Evolutionary conservation across 768 basidiomycete genomes (phyloP), one percentile per base, ranked within the genome.

Genomic region (Tricholoma matsutake): DNA sequence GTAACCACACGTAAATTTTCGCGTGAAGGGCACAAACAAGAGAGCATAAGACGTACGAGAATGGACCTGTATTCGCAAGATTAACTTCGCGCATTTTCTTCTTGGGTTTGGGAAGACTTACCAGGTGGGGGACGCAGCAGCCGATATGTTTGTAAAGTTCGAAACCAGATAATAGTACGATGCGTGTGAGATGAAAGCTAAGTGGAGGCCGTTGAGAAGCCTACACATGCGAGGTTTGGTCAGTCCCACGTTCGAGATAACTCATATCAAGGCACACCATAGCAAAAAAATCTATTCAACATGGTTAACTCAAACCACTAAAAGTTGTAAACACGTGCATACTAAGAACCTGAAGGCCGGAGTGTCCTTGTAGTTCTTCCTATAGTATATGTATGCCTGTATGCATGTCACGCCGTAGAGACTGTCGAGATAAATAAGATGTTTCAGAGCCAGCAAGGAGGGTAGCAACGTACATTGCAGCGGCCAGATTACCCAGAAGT

Each of bases 391-490:
- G 45, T 60, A 65, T 6, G 51, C 58, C 31, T 65, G 64, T 16
- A 62, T 56, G 39, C 64, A 65, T 41, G 62, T 61, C 11, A 65
- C 58, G 11, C 64, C 64, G 11, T 61, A 63, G 32, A 65, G 59
- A 34, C 83, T 84, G 22, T 2, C 45, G 53, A 35, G 49, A 14
- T 49, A 25, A 1, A 25, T 7, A 22, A 22, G 28, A 6, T 14
- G 10, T 45, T 39, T 8, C 20, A 20, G 18, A 7, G 20, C 9
- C 7, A 18, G 18, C 1, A 18, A n/a, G n/a, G 10, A 28, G 16
- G 29, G 18, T 20, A 37, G n/a, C 7, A 29, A 57, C 39, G 2
- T 29, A 32, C 56, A 57, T 45, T 6, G 56, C 39, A 43, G 56
- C 41, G 16, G 18, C 16, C 25, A 57, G 22, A 32, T 57, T 57